Percentiles rank a stretch among this genome's conserved stretches.
Evolutionary conservation across 352 stramenopile genomes (phyloP).

Genomic region (Elongisporangium prolatum): DNA sequence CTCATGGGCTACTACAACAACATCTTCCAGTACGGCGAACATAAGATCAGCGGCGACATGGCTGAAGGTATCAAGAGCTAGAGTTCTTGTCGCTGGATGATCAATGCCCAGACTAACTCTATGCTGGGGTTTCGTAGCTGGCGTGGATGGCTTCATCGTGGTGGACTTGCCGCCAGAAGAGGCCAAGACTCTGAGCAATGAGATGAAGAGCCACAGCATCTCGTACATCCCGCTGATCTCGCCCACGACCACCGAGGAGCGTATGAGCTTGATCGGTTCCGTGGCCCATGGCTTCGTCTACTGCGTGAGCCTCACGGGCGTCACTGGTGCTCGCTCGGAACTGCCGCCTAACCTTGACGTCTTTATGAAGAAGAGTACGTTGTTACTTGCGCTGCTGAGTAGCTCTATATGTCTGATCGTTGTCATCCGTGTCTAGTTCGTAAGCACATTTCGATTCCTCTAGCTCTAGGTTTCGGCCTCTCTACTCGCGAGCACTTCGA

Average conservation of each 20-base stretch:
- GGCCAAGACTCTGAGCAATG: slow-evolving; percentile 85
- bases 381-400: neutral
- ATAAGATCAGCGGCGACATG: slow-evolving; percentile 83
- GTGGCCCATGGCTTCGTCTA: slow-evolving; percentile 84
- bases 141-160: slow-evolving; percentile 97
- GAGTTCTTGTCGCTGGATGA: neutral
- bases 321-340: slow-evolving; percentile 91
- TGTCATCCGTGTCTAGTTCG: slow-evolving; percentile 42
- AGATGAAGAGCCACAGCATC: slow-evolving; percentile 88
- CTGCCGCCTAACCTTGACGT: slow-evolving; percentile 91
- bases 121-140: slow-evolving; percentile 44
- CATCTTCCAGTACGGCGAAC: slow-evolving; percentile 95
- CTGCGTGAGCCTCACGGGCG: slow-evolving; percentile 85
- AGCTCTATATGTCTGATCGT: neutral
- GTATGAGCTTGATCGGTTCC: slow-evolving; percentile 82
- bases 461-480: slow-evolving; percentile 97
- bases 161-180: slow-evolving; percentile 97
- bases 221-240: slow-evolving; percentile 97
- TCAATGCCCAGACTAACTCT: neutral
- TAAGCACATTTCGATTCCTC: slow-evolving; percentile 79
- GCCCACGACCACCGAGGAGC: slow-evolving; percentile 94
- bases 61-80: slow-evolving; percentile 42
- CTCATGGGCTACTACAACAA: slow-evolving; percentile 99
- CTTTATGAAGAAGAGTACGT: slow-evolving; percentile 90
- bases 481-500: slow-evolving; percentile 90